Conservation (phyloP, 441 rosid genomes). For the Bocquillonia castaneifolia region DNA sequence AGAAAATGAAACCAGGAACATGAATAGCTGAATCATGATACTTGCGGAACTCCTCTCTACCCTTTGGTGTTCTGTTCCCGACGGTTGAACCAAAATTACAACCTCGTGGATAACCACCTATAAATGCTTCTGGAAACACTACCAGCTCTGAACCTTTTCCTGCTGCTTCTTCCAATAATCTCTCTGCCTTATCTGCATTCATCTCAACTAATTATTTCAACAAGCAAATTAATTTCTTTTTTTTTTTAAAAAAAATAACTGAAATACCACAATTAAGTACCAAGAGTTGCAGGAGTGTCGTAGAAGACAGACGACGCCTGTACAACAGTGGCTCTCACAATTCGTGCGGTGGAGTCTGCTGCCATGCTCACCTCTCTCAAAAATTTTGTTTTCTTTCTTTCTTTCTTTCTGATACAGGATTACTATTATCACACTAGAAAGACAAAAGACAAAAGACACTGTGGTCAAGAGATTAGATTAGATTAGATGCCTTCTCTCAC, state of each 20-base stretch:
- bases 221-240: no score
- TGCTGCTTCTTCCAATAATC: conserved; percentile 77
- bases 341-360: conserved; percentile 39
- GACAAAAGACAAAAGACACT: neutral
- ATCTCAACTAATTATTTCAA: neutral
- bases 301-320: conserved; percentile 89
- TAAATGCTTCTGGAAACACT: conserved; percentile 86
- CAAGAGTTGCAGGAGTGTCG: conserved; percentile 84
- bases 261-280: no score
- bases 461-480: no score
- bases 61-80: conserved; percentile 65
- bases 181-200: conserved; percentile 72
- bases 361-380: conserved; percentile 79
- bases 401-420: no score
- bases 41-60: conserved; percentile 77
- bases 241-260: no score
- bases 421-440: no score
- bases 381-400: conserved; percentile 8
- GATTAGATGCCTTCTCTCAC: no score
- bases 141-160: conserved; percentile 71
- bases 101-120: conserved; percentile 89
- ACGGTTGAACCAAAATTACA: conserved; percentile 63
- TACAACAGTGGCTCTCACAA: conserved; percentile 81
- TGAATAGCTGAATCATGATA: conserved; percentile 80
- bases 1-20: conserved; percentile 55